Conservation (phyloP, 139 green algal genomes). For the Nannochloris sp. region DNA sequence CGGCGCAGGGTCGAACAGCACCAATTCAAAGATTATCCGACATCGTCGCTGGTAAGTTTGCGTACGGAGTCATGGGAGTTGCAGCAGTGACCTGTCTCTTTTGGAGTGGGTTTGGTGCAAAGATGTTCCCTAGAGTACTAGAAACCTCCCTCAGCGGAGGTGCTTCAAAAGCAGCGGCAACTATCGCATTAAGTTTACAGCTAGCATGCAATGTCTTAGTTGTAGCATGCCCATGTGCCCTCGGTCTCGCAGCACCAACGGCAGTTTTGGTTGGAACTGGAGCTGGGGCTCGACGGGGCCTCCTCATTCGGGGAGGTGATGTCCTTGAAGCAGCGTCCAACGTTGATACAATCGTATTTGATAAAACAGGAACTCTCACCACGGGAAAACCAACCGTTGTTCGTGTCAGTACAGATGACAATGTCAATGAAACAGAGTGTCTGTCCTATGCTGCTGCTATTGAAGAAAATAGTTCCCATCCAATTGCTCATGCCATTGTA, state of each 20-base stretch:
- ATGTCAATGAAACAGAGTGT: not conserved
- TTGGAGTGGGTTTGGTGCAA: conserved; percentile 51
- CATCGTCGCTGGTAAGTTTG: conserved; percentile 50
- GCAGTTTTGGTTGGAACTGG: conserved; percentile 84
- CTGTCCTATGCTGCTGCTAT: conserved; percentile 54
- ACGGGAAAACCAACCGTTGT: conserved; percentile 58
- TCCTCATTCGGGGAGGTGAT: conserved; percentile 80
- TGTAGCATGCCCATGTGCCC: conserved; percentile 85
- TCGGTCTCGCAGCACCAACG: conserved; percentile 86
- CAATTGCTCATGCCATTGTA: conserved; percentile 49
- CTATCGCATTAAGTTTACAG: conserved; percentile 61
- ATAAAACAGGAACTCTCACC: conserved; percentile 95
- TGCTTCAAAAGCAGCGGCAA: conserved; percentile 14
- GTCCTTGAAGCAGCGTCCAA: conserved; percentile 59
- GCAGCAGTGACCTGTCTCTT: conserved; percentile 70
- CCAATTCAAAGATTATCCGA: conserved; percentile 82
- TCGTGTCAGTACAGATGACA: conserved; percentile 3
- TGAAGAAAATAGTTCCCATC: conserved; percentile 64
- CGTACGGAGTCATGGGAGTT: conserved; percentile 67
- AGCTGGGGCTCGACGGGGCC: conserved; percentile 57
- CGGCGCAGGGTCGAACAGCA: conserved; percentile 58
- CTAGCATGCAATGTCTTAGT: conserved; percentile 89
- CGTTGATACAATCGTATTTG: conserved; percentile 81
- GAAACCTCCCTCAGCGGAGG: conserved; percentile 12
- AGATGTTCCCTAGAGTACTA: conserved; percentile 56